Evolutionary conservation across 345 rosid species (phyloP).

Genomic region (Dipteronia dyeriana): DNA sequence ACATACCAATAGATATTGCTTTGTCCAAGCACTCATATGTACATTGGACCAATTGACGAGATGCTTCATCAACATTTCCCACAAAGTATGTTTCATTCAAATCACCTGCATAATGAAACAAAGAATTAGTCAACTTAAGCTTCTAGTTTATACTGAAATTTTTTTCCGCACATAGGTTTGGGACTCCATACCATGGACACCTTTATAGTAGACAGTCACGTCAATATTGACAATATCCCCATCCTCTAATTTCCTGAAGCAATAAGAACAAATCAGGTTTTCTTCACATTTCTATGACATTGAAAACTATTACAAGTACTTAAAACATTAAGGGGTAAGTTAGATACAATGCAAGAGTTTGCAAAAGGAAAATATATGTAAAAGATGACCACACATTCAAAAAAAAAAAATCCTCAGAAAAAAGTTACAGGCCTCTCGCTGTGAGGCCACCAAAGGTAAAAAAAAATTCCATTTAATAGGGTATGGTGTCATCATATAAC

Average conservation of each 20-base stretch:
- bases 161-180: neutral
- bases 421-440: neutral
- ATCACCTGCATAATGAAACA: constrained; percentile 59
- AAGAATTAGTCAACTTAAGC: constrained; percentile 11
- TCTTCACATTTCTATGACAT: neutral
- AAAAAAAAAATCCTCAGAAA: neutral
- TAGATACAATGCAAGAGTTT: neutral
- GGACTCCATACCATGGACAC: constrained; percentile 78
- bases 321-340: neutral
- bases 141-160: neutral
- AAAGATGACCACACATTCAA: neutral
- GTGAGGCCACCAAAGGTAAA: neutral
- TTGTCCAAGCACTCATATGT: constrained; percentile 93
- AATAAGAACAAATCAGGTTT: constrained; percentile 21
- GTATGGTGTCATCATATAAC: neutral
- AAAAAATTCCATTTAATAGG: neutral
- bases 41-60: constrained; percentile 76
- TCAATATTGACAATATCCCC: constrained; percentile 96
- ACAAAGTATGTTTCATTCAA: constrained; percentile 95
- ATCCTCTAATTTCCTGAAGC: constrained; percentile 78
- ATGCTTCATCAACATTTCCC: constrained; percentile 91
- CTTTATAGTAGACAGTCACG: constrained; percentile 82
- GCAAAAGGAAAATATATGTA: neutral
- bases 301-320: neutral
- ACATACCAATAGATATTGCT: constrained; percentile 82